Base-by-base conservation (phyloP, 2,329 filamentous ascomycete species). In the Botrytis medusae region DNA sequence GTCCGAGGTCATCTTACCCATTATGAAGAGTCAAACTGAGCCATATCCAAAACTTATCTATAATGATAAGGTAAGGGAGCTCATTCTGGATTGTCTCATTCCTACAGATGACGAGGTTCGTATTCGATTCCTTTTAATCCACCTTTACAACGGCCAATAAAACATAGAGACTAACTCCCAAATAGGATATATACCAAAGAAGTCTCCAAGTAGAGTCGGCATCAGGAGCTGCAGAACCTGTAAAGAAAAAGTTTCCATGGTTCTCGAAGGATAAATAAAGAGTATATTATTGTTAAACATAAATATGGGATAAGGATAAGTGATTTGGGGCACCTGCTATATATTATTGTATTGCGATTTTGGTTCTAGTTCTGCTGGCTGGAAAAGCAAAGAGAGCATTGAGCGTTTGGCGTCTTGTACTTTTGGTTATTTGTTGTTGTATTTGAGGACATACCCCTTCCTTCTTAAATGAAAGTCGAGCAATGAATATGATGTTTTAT, bases 21-120 rank as follows among this genome's bases (percentile, higher is more conserved):
- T 99, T 72, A 97, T 98, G 88, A 92, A 91, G 83, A 97, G 95
- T 79, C 95, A 98, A 82, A 92, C 93, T 71, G 90, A 90, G 67
- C 91, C 94, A 8, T 98, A 98, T 78, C 88, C 90, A 40, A 92
- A 91, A 75, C 84, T 95, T 75, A 84, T 85, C 48, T 90, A 87
- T 78, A 91, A 92, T 78, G 91, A 95, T 74, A 86, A 88, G 71
- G 89, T 93, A 7, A 87, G 91, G 78, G 90, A 93, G 78, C 82
- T 97, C 79, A 90, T 98, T 72, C 83, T 98, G 76, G 93, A 97
- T 79, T 92, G 93, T 77, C 90, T 91, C 79, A 92, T 98, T 84
- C 87, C 90, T 62, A 92, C 90, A 72, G 94, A 97, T 83, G 94
- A 97, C 78, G 95, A 98, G 85, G 95, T 97, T 83, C 84, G 91